Evolutionary conservation across 768 basidiomycete species (phyloP).

Genomic region (Leccinum subtestaceum): DNA sequence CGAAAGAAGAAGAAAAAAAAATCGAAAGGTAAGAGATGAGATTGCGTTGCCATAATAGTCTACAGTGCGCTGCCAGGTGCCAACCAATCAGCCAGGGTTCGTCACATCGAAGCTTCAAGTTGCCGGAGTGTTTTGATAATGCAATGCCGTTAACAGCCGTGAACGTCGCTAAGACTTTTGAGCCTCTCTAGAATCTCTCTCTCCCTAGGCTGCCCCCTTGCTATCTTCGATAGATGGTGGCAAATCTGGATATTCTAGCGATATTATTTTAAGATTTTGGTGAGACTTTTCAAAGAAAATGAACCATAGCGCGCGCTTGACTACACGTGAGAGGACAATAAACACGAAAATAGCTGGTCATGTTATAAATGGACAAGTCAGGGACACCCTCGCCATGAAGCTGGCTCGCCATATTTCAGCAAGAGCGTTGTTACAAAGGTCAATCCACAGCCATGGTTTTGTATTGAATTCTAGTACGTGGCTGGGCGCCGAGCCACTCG

Average conservation of each 20-base stretch:
- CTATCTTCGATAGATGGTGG: conserved; percentile 1
- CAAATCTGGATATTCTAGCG: neutral
- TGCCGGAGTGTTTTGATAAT: conserved; percentile 3
- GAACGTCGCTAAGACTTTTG: neutral
- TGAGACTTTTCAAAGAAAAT: conserved; percentile 1
- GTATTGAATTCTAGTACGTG: neutral
- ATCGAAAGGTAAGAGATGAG: conserved; percentile 6
- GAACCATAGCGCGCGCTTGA: neutral
- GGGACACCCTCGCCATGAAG: conserved; percentile 2
- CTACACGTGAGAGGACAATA: conserved; percentile 12
- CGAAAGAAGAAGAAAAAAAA: neutral
- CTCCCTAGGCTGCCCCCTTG: neutral
- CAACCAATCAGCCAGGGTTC: conserved; percentile 5
- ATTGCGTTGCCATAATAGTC: conserved; percentile 25
- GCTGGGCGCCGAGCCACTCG: conserved; percentile 1
- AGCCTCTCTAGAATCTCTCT: neutral
- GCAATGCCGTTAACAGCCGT: conserved; percentile 18
- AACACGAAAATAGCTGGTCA: conserved; percentile 5
- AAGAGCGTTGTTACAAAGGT: neutral
- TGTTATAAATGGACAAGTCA: conserved; percentile 4
- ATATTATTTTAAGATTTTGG: neutral
- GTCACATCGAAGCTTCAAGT: conserved; percentile 12
- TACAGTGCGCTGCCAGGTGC: conserved; percentile 7
- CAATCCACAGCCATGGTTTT: neutral
- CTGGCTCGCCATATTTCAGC: neutral